Evolutionary conservation across 768 basidiomycete species (phyloP).

Genomic region (Phanerochaete sordida): DNA sequence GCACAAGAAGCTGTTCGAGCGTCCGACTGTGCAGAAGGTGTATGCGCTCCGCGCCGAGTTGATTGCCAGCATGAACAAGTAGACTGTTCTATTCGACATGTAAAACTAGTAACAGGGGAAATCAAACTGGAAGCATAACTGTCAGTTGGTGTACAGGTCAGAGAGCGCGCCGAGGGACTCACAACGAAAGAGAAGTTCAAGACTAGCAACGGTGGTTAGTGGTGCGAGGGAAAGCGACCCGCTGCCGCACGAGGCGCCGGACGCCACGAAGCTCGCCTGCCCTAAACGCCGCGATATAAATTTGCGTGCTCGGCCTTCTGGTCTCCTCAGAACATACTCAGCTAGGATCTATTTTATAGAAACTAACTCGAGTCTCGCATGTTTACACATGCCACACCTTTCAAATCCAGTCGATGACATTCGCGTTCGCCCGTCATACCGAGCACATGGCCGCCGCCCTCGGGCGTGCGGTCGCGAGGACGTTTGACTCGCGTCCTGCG

Average conservation of each 20-base stretch:
- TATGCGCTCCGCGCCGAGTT: not conserved
- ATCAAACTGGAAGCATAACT: too few relatives aligned
- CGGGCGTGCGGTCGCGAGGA: slow-evolving; percentile 48
- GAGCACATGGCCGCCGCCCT: slow-evolving; percentile 46
- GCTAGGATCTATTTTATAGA: slow-evolving; percentile 79
- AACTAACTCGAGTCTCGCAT: slow-evolving; percentile 77
- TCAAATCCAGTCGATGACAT: slow-evolving; percentile 71
- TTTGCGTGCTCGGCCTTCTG: not conserved
- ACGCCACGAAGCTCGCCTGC: slow-evolving; percentile 6
- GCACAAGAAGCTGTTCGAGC: not conserved
- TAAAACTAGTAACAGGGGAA: too few relatives aligned
- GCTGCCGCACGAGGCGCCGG: too few relatives aligned
- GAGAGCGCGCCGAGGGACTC: too few relatives aligned
- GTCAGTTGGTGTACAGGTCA: too few relatives aligned
- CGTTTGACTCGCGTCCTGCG: slow-evolving; percentile 43
- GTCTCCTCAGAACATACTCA: slow-evolving; percentile 67
- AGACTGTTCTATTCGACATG: too few relatives aligned
- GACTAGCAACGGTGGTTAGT: too few relatives aligned
- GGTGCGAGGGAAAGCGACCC: too few relatives aligned
- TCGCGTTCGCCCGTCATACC: slow-evolving; percentile 59
- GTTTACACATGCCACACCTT: slow-evolving; percentile 71
- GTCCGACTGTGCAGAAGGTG: not conserved
- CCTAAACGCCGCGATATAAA: slow-evolving; percentile 13
- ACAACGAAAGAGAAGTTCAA: too few relatives aligned
- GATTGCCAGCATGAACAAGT: not conserved